Percentiles rank a stretch among this genome's conserved stretches.
phyloP scores from a whole-genome alignment of 768 basidiomycete genomes.

The Tricholoma terreum region DNA sequence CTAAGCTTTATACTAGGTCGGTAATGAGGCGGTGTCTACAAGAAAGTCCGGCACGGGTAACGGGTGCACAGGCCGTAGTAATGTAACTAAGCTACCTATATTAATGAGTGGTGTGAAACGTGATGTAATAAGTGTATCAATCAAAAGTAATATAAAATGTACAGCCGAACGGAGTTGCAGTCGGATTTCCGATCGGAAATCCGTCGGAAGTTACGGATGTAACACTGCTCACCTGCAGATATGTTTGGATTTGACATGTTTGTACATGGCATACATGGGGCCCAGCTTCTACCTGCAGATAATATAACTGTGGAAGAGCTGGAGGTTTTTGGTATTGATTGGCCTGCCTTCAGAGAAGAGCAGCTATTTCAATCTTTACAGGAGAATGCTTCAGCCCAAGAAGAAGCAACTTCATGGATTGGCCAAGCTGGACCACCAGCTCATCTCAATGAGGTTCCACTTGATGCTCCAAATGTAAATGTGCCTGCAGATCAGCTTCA shows the following conservation, averaged over 20 bases:
- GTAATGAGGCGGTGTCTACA: no score
- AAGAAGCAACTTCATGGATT: not conserved
- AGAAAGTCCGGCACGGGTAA: no score
- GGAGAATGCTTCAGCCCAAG: not conserved
- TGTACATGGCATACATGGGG: constrained; percentile 16
- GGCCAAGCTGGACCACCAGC: not conserved
- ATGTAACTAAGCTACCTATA: no score
- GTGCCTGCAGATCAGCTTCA: not conserved
- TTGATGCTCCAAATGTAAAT: not conserved
- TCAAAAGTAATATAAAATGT: no score
- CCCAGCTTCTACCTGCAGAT: not conserved
- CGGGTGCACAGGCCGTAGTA: no score
- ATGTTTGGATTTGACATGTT: constrained; percentile 32
- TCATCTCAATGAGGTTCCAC: not conserved
- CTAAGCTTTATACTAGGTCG: no score
- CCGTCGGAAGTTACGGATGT: no score
- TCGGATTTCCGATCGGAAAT: no score
- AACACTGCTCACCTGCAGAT: constrained; percentile 26
- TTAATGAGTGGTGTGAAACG: no score
- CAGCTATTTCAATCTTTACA: not conserved
- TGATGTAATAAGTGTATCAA: no score
- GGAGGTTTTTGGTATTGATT: constrained; percentile 28
- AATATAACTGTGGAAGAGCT: constrained; percentile 13
- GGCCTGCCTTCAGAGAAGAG: constrained; percentile 21
- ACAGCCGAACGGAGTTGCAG: no score